phyloP scores from a whole-genome alignment of 2,329 filamentous ascomycete species.

The Penicillium decumbens region DNA sequence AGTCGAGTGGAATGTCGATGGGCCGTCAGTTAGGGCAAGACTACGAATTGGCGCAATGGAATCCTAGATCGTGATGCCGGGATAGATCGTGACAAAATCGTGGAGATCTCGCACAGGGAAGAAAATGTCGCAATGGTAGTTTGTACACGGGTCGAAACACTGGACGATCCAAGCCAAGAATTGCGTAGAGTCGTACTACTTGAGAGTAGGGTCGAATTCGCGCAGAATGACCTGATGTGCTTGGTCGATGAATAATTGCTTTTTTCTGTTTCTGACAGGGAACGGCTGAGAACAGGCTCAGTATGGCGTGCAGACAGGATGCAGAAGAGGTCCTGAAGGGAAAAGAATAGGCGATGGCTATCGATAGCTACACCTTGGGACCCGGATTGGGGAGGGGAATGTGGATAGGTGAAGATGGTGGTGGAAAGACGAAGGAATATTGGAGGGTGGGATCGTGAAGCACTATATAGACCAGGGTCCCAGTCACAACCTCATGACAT shows the following conservation, averaged over 20 bases:
- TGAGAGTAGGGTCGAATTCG: constrained; percentile 8
- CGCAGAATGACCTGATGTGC: constrained; percentile 1
- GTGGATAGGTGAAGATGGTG: not conserved
- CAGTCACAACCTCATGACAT: not conserved
- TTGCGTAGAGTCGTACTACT: constrained; percentile 11
- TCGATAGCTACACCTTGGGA: constrained; percentile 11
- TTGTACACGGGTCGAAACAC: not conserved
- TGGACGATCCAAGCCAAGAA: not conserved
- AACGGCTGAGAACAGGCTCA: not conserved
- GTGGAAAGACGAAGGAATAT: constrained; percentile 2
- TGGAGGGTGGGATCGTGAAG: constrained; percentile 4
- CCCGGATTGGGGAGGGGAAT: not conserved
- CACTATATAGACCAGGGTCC: constrained; percentile 16
- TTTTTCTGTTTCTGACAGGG: constrained; percentile 8
- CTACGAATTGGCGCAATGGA: constrained; percentile 19
- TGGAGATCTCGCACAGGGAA: constrained; percentile 6
- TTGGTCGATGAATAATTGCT: constrained; percentile 9
- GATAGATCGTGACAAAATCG: constrained; percentile 1
- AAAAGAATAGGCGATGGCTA: constrained; percentile 5
- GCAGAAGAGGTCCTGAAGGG: not conserved
- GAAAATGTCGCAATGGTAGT: not conserved
- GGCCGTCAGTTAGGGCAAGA: constrained; percentile 2
- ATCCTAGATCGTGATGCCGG: not conserved
- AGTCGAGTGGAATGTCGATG: not conserved
- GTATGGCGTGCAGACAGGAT: not conserved